These are phyloP conservation scores for Suillus bovinus DNA, from an alignment of 768 basidiomycete genomes.

Conservation along the genomic window DNA sequence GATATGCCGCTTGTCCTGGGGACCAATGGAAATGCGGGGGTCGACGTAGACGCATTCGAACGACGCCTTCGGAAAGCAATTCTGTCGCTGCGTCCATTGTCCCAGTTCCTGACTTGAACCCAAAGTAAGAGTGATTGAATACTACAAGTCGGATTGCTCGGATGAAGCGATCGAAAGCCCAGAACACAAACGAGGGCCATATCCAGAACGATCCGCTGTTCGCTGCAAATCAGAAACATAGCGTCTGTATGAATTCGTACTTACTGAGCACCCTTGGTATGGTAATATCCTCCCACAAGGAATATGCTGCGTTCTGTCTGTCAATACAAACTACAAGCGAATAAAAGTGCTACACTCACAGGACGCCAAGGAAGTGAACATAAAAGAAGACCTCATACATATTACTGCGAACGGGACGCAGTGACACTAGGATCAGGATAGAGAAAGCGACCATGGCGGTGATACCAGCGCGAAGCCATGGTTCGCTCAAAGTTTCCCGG, in stretches of 20 bases:
- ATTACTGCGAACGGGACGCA: no score
- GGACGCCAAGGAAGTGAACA: constrained; percentile 43
- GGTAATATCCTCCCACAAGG: constrained; percentile 44
- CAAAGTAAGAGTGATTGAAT: no score
- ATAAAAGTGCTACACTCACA: constrained; percentile 32
- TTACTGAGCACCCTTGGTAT: constrained; percentile 28
- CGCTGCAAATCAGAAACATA: neutral
- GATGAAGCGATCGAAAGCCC: no score
- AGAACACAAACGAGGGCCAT: constrained; percentile 32
- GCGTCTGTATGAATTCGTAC: neutral
- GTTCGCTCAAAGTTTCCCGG: neutral
- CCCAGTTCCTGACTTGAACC: no score
- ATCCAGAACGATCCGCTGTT: constrained; percentile 28
- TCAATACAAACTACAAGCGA: neutral
- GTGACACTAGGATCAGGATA: constrained; percentile 43
- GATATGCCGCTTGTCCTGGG: no score
- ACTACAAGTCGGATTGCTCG: no score
- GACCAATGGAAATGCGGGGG: no score
- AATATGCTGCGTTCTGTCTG: constrained; percentile 28
- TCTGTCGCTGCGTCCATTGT: no score
- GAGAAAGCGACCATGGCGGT: constrained; percentile 40
- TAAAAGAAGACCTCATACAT: no score
- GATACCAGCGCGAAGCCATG: constrained; percentile 35
- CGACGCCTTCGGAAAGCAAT: no score
- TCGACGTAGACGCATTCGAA: no score